Conservation (phyloP, 1,139 yeast species). For the Pichia sp. region DNA sequence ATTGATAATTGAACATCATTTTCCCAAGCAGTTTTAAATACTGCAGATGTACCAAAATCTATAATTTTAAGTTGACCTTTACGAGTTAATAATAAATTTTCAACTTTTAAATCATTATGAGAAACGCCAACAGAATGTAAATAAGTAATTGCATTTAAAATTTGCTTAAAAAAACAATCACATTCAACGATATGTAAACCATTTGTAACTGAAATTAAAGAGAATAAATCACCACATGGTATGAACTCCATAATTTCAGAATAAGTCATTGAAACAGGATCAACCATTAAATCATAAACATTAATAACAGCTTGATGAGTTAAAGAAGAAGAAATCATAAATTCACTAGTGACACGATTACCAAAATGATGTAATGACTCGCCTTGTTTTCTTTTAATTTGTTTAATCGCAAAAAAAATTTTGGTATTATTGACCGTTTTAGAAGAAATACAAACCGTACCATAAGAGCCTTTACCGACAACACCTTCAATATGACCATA, state of each 20-base stretch:
- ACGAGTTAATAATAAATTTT: conserved; percentile 49
- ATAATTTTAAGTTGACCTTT: conserved; percentile 51
- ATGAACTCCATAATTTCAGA: conserved; percentile 77
- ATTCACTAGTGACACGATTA: conserved; percentile 69
- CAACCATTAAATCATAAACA: conserved; percentile 63
- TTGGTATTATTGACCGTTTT: conserved; percentile 32
- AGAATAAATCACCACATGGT: conserved; percentile 65
- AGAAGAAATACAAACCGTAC: conserved; percentile 52
- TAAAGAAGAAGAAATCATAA: conserved; percentile 64
- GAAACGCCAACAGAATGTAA: conserved; percentile 73
- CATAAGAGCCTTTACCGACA: conserved; percentile 67
- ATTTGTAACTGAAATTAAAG: conserved; percentile 34
- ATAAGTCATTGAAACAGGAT: conserved; percentile 45
- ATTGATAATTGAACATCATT: conserved; percentile 43
- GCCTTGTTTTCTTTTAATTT: conserved; percentile 45
- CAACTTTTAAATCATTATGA: conserved; percentile 70
- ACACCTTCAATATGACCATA: conserved; percentile 60
- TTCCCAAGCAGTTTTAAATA: conserved; percentile 70
- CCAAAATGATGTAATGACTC: conserved; percentile 57
- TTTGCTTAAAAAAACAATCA: conserved; percentile 67
- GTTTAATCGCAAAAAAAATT: conserved; percentile 62
- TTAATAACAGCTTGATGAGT: conserved; percentile 64
- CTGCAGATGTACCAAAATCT: conserved; percentile 75
- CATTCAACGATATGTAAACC: conserved; percentile 50
- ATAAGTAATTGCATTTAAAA: conserved; percentile 56